Conservation (phyloP, 352 stramenopile genomes). For the Phytophthora pistaciae region DNA sequence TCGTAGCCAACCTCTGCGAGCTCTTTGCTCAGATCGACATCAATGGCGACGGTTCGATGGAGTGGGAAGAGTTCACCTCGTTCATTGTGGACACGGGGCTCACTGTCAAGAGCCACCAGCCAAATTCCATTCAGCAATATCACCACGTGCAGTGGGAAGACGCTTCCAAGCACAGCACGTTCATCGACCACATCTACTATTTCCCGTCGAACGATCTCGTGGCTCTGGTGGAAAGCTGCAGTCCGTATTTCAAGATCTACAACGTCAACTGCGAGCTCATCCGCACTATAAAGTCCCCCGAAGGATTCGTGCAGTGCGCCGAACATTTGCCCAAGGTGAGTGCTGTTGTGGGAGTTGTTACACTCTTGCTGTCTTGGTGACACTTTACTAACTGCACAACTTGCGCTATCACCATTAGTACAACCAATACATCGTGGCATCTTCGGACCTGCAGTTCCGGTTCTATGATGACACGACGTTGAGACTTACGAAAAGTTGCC, state of each 20-base stretch:
- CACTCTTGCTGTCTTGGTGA: not conserved
- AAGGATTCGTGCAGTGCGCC: conserved; percentile 82
- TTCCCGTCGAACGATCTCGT: conserved; percentile 76
- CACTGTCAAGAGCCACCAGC: conserved; percentile 83
- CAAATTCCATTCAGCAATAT: conserved; percentile 90
- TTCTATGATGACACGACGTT: conserved; percentile 87
- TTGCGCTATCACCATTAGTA: conserved; percentile 26
- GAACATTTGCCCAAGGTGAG: conserved; percentile 74
- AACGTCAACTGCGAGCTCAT: conserved; percentile 78
- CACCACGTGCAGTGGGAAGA: conserved; percentile 84
- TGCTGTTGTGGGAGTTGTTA: not conserved
- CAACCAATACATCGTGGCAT: conserved; percentile 84
- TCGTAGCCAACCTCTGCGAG: conserved; percentile 89
- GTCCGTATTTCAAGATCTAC: conserved; percentile 85
- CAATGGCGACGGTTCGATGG: conserved; percentile 92
- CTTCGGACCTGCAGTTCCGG: conserved; percentile 81
- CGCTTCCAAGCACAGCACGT: conserved; percentile 86
- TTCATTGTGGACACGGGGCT: conserved; percentile 92
- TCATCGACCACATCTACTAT: conserved; percentile 90
- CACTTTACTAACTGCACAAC: not conserved
- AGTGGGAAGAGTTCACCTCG: conserved; percentile 93
- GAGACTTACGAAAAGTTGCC: conserved; percentile 78
- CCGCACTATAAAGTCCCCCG: conserved; percentile 65
- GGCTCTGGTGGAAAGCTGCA: conserved; percentile 81
- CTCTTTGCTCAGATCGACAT: conserved; percentile 94